These are phyloP conservation scores for Trebouxia sp. DNA, from an alignment of 139 green algal species.

Conservation along the genomic window DNA sequence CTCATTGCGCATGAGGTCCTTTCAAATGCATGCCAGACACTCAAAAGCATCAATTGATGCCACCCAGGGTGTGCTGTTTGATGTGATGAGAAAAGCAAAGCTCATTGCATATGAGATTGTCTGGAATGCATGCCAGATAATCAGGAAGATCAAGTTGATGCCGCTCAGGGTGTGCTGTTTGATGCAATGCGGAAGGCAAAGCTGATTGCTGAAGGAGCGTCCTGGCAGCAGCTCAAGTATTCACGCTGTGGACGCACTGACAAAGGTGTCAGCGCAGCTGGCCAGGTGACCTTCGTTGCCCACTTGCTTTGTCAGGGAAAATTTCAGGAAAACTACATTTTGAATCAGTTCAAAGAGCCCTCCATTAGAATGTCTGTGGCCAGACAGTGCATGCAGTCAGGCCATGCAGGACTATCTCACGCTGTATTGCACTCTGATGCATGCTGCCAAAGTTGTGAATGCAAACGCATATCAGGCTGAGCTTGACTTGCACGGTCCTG, in stretches of 20 bases:
- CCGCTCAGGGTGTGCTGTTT: slow-evolving; percentile 66
- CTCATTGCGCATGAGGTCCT: neutral
- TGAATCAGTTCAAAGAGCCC: no score
- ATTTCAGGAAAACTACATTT: no score
- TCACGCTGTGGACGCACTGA: slow-evolving; percentile 83
- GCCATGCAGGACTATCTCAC: no score
- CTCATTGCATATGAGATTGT: neutral
- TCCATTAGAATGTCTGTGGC: no score
- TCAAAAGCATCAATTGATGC: neutral
- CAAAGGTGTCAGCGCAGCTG: slow-evolving; percentile 78
- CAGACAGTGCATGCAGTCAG: no score
- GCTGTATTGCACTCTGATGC: no score
- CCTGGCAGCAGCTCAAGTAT: slow-evolving; percentile 65
- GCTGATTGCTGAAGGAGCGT: slow-evolving; percentile 58
- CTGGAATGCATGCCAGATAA: neutral
- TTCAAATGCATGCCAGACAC: neutral
- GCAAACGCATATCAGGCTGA: no score
- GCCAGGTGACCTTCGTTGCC: no score
- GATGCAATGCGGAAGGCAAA: slow-evolving; percentile 59
- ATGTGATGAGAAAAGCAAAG: neutral
- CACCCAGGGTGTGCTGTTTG: no score
- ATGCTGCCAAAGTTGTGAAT: no score
- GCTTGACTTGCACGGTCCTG: neutral
- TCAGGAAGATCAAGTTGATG: neutral
- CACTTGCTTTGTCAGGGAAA: no score